Evolutionary conservation across 768 basidiomycete species (phyloP).

Genomic region (Russula emetica): DNA sequence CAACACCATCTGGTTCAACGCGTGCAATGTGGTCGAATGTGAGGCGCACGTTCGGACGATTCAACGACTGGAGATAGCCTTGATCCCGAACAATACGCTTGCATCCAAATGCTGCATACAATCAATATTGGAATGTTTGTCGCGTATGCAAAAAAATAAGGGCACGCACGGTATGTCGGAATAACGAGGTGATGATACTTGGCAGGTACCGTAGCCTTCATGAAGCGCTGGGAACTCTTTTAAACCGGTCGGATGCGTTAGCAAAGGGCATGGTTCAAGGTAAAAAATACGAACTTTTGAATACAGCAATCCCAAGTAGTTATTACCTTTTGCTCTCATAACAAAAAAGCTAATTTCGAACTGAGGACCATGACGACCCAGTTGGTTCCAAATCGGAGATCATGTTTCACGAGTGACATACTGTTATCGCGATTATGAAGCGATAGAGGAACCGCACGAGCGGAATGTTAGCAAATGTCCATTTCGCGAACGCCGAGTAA

Average conservation of each 20-base stretch:
- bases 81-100: constrained; percentile 59
- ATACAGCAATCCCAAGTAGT: not conserved
- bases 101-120: constrained; percentile 48
- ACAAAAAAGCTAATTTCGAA: not conserved
- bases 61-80: constrained; percentile 49
- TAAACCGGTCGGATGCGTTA: not conserved
- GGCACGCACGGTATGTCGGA: constrained; percentile 47
- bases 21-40: constrained; percentile 46
- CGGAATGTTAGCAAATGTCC: constrained; percentile 52
- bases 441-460: constrained; percentile 45
- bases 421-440: constrained; percentile 43
- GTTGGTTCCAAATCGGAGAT: not conserved
- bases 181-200: constrained; percentile 34
- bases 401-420: constrained; percentile 30
- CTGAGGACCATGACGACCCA: not conserved
- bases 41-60: constrained; percentile 49
- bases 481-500: constrained; percentile 45
- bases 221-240: constrained; percentile 43
- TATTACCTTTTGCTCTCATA: constrained; percentile 15
- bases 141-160: not conserved
- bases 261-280: not conserved
- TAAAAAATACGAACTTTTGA: not conserved
- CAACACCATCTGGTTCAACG: constrained; percentile 47
- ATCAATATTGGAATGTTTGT: not conserved
- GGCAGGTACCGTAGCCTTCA: constrained; percentile 42